Percentiles rank a stretch among this genome's conserved stretches.
Conservation (phyloP, 2,329 filamentous ascomycete species). For the Penicillium sclerotigenum region DNA sequence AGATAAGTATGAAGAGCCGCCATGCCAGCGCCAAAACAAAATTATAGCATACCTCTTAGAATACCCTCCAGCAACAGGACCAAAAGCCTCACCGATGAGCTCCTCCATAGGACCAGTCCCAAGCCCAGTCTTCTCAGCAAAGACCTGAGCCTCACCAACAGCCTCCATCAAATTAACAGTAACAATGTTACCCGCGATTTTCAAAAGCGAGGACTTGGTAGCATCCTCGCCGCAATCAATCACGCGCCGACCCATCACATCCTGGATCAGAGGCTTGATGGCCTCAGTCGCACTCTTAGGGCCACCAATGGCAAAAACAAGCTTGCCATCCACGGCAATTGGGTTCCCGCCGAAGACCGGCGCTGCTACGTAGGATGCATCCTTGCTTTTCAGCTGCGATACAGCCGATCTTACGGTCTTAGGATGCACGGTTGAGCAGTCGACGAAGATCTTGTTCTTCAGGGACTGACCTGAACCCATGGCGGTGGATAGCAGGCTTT, state of each 20-base stretch:
- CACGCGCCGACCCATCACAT: slow-evolving; percentile 44
- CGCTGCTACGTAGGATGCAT: slow-evolving; percentile 39
- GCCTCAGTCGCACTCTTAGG: slow-evolving; percentile 31
- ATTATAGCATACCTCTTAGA: slow-evolving; percentile 36
- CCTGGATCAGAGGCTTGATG: slow-evolving; percentile 43
- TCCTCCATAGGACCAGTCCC: slow-evolving; percentile 43
- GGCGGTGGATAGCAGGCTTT: slow-evolving; percentile 29
- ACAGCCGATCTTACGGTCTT: slow-evolving; percentile 53
- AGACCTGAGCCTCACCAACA: slow-evolving; percentile 47
- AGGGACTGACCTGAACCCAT: slow-evolving; percentile 37
- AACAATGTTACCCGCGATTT: slow-evolving; percentile 48
- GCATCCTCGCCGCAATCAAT: slow-evolving; percentile 46
- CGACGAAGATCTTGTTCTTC: slow-evolving; percentile 74
- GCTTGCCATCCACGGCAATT: slow-evolving; percentile 45
- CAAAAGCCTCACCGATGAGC: slow-evolving; percentile 45
- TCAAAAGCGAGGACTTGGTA: slow-evolving; percentile 43
- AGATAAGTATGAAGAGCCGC: background rate
- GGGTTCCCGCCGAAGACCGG: slow-evolving; percentile 47
- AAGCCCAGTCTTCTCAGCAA: slow-evolving; percentile 47
- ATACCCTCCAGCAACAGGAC: slow-evolving; percentile 43
- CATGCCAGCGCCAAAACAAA: background rate
- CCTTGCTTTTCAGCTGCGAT: slow-evolving; percentile 32
- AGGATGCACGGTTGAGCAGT: slow-evolving; percentile 83
- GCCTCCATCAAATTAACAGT: slow-evolving; percentile 47
- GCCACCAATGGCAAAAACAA: slow-evolving; percentile 46